Percentiles rank a stretch among this genome's conserved stretches.
phyloP scores from a whole-genome alignment of 495 filamentous ascomycete species.

The Thozetella sp. region DNA sequence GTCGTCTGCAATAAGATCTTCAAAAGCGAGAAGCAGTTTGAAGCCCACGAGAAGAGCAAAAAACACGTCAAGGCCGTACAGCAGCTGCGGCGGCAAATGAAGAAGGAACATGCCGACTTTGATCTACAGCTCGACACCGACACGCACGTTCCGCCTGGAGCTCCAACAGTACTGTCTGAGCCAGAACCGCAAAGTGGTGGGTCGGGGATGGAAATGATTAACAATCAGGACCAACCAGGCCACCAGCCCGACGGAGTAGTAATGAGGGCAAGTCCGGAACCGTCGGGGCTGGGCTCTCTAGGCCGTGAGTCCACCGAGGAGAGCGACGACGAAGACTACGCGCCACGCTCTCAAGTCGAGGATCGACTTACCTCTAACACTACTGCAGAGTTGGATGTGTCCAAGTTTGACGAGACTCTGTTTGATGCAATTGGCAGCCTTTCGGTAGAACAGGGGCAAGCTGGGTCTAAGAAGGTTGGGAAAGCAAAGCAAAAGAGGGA shows the following conservation, averaged over 20 bases:
- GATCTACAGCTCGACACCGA: constrained; percentile 48
- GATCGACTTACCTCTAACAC: constrained; percentile 27
- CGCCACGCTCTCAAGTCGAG: constrained; percentile 37
- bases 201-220: too few species aligned
- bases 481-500: constrained; percentile 89
- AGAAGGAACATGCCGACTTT: constrained; percentile 65
- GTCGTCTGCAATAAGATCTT: constrained; percentile 91
- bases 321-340: constrained; percentile 44
- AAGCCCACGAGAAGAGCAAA: constrained; percentile 95
- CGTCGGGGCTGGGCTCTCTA: neutral
- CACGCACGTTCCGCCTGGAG: too few species aligned
- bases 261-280: too few species aligned
- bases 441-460: neutral
- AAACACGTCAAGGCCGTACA: constrained; percentile 88
- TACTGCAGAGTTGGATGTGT: neutral
- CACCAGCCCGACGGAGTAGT: too few species aligned
- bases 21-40: constrained; percentile 89
- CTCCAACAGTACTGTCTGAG: constrained; percentile 45
- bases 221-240: too few species aligned
- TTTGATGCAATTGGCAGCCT: constrained; percentile 9
- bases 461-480: constrained; percentile 59
- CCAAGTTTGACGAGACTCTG: neutral
- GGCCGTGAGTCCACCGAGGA: constrained; percentile 14
- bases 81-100: constrained; percentile 81
- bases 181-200: too few species aligned